Evolutionary conservation across 352 stramenopile genomes (phyloP), one percentile per base, ranked within the genome.

Genomic region (Phytophthora rubi): DNA sequence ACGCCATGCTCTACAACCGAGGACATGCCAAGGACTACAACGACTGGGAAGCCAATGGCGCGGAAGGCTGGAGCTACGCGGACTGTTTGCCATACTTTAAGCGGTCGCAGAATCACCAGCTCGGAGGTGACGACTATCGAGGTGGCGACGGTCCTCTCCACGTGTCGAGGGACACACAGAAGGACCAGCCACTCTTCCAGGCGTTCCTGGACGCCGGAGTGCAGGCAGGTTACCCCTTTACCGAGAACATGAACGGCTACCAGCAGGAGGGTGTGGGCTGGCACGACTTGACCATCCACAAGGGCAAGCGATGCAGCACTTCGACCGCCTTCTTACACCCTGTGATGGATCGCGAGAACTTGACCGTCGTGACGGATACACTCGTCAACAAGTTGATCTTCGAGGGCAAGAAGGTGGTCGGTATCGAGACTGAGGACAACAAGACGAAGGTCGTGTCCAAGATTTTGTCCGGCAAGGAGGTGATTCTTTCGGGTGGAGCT

Each of bases 1-100:
- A 97, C 33, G 89, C 88, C 30, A 97, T 97, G 89, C 81, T 97
- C 9, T 97, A 97, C 82, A 91, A 90, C 59, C 85, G 89, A 18
- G 89, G 89, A 0, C 86, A 97, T 62, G 86, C 88, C 5, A 76
- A 86, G 53, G 89, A 97, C 77, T 97, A 95, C 71, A 76, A 97
- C 64, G 85, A 93, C 61, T 97, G 89, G 89, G 69, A 90, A 23
- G 45, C 65, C 7, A 88, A 76, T 26, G 87, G 88, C 33, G 87
- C 87, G 23, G 65, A 70, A 9, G 83, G 87, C 10, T 97, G 89
- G 89, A 91, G 85, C 68, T 97, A 95, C 54, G 83, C 81, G 37
- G 88, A 95, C 58, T 92, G 84, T 37, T 60, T 97, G 28, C 88
- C 89, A 8, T 96, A 96, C 76, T 97, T 97, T 42, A 89, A 90